phyloP scores from a whole-genome alignment of 176 grass and related monocot genomes.

The Avena insularis region DNA sequence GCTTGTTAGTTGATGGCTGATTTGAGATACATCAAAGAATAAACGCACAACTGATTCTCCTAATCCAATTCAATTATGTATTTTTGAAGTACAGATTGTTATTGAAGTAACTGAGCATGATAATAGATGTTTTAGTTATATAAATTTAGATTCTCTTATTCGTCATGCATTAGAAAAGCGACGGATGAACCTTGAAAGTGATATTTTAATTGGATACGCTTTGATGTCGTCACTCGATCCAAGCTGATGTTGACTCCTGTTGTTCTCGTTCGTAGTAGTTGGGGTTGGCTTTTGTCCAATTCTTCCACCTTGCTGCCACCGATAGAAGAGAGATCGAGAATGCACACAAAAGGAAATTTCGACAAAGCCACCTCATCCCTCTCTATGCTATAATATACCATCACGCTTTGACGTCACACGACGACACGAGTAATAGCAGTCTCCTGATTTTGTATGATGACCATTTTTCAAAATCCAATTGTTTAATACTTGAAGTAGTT shows the following conservation, averaged over 20 bases:
- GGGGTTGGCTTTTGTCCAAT: not conserved
- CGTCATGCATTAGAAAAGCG: not conserved
- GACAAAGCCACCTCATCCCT: not conserved
- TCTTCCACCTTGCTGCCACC: not conserved
- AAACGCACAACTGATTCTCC: not conserved
- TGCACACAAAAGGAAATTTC: not conserved
- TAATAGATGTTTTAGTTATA: not conserved
- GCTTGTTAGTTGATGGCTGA: not conserved
- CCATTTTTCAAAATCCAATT: not conserved
- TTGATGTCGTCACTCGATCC: not conserved
- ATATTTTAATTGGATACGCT: not conserved
- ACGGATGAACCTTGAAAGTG: not conserved
- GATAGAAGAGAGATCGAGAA: not conserved
- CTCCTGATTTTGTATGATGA: not conserved
- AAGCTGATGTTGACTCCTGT: conserved; percentile 40
- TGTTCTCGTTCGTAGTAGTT: not conserved
- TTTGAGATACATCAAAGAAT: not conserved
- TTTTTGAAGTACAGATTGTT: not conserved
- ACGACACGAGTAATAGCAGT: not conserved
- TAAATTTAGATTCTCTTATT: not conserved
- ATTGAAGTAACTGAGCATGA: not conserved
- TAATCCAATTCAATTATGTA: not conserved
- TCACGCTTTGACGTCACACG: not conserved
- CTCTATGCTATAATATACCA: not conserved
- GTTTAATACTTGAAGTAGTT: not conserved